Base-by-base conservation (phyloP, 1,284 basidiomycete species). In the Agaricales sp. region DNA sequence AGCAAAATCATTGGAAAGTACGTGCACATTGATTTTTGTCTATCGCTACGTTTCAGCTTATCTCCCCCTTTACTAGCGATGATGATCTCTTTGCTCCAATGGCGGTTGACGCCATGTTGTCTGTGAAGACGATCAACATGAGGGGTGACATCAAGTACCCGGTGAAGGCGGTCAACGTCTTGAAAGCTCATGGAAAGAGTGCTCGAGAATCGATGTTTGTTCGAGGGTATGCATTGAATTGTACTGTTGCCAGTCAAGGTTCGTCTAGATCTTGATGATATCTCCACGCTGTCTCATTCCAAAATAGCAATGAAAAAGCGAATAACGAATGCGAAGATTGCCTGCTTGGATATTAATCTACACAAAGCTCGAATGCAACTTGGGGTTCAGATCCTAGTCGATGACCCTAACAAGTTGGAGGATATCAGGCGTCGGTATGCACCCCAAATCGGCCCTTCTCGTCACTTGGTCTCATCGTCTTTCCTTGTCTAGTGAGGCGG, bases 231-330 rank as follows among this genome's bases (percentile, higher is more conserved):
- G 96, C 96, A 25, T 71, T 99, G 56, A 99, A 99, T 67, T 99
- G 96, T 71, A 99, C 96, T 13, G 94, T 99, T 45, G 94, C 96
- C 1, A 94, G 90, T 63, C 96, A 99, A 78, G 93, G 92, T 92
- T 58, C 48, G 72, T 63, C 22, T n/a, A 11, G 8, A 41, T 18
- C 19, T 46, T 47, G 23, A 18, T 30, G 37, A 46, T n/a, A 4
- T 6, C 38, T 18, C 38, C 4, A 21, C 14, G 37, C 37, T 21
- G 24, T 26, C 46, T 16, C 24, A 39, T 18, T 43, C 41, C 45
- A 39, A 43, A 8, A 44, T 50, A 96, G 95, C 95, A 2, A 99
- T 99, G 96, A 99, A 97, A 73, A 95, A 89, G 56, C 84, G 92
- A 46, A 85, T 99, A 60, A 76, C 76, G 4, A 85, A 84, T 57